Evolutionary conservation across 768 basidiomycete species (phyloP).

Genomic region (Hypholoma sublateritium): DNA sequence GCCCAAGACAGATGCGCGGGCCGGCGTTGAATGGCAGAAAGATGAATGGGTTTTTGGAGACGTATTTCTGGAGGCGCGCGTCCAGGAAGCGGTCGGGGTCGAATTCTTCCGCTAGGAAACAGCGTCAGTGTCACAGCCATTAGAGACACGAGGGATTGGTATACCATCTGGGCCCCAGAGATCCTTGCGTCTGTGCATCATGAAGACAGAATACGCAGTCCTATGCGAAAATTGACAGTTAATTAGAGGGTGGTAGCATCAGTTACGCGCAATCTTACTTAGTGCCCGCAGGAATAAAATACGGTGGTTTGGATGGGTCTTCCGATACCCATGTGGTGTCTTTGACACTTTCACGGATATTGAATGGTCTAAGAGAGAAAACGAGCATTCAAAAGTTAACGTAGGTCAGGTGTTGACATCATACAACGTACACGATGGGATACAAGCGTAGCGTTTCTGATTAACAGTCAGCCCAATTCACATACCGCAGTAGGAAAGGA

Average conservation of each 20-base stretch:
- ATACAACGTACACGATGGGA: constrained; percentile 45
- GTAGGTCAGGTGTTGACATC: not conserved
- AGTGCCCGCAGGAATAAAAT: constrained; percentile 52
- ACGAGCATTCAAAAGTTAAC: not conserved
- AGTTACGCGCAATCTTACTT: constrained; percentile 31
- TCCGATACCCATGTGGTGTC: constrained; percentile 48
- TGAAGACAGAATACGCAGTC: constrained; percentile 52
- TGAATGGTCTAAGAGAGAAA: constrained; percentile 40
- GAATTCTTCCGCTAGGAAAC: constrained; percentile 53
- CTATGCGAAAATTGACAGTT: constrained; percentile 21
- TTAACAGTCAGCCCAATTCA: not conserved
- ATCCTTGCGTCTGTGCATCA: constrained; percentile 66
- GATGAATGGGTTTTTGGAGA: constrained; percentile 64
- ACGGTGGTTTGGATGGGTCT: constrained; percentile 44
- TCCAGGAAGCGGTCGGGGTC: constrained; percentile 76
- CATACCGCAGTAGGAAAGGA: not conserved
- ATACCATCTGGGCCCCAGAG: constrained; percentile 74
- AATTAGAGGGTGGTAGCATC: not conserved
- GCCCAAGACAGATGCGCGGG: constrained; percentile 60
- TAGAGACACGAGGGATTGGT: constrained; percentile 1
- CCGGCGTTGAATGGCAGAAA: constrained; percentile 69
- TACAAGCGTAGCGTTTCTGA: constrained; percentile 56
- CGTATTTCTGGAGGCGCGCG: constrained; percentile 57
- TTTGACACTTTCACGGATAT: constrained; percentile 46
- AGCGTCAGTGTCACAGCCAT: not conserved